A percentile compares a stretch with the other conserved stretches of the same genome.
Conservation (phyloP, 768 basidiomycete species). For the Neoboletus magnificus region DNA sequence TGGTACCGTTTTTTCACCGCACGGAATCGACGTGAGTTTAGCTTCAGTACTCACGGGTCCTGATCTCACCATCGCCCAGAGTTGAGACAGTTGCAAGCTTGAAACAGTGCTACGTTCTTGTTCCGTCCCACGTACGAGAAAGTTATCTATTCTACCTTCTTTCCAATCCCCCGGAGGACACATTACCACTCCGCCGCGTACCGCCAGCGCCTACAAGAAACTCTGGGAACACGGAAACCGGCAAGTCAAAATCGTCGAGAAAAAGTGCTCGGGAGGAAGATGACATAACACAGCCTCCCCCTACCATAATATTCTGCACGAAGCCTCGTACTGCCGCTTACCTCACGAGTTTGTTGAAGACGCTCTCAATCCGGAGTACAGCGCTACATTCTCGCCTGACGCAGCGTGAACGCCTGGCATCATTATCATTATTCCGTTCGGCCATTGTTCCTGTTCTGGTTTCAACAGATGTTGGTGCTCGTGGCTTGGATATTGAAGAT, state of each 20-base stretch:
- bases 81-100: conserved; percentile 87
- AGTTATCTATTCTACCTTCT: conserved; percentile 87
- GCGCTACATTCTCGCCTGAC: conserved; percentile 91
- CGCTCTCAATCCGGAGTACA: conserved; percentile 77
- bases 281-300: conserved; percentile 74
- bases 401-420: conserved; percentile 83
- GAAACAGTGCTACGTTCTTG: conserved; percentile 85
- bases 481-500: conserved; percentile 94
- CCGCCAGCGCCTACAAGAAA: conserved; percentile 45
- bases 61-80: conserved; percentile 37
- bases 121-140: conserved; percentile 94
- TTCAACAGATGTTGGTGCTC: conserved; percentile 92
- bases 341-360: conserved; percentile 74
- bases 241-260: conserved; percentile 30
- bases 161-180: conserved; percentile 82
- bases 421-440: conserved; percentile 83
- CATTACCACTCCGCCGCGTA: conserved; percentile 59
- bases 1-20: conserved; percentile 81
- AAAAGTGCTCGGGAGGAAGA: conserved; percentile 40
- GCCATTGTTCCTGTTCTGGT: conserved; percentile 87
- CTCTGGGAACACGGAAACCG: conserved; percentile 27
- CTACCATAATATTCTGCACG: conserved; percentile 93
- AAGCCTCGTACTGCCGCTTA: conserved; percentile 88
- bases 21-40: conserved; percentile 66
- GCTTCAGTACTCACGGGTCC: background rate